Evolutionary conservation across 2,329 filamentous ascomycete genomes (phyloP), one percentile per base, ranked within the genome.

Genomic region (Penicillium sclerotigenum): DNA sequence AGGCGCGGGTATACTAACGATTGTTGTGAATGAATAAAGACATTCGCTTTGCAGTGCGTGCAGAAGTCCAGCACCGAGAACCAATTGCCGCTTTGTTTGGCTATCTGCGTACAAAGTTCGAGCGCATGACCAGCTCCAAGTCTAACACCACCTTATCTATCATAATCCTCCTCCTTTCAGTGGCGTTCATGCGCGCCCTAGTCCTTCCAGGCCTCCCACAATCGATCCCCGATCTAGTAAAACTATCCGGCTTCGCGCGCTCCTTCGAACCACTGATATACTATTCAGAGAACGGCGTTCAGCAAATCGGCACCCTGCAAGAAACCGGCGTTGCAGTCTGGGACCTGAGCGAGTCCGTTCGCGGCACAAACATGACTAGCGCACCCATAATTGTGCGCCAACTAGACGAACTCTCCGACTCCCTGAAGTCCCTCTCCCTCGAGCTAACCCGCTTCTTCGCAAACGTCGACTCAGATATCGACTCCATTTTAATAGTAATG

Each of bases 231-330:
- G 92, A 97, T 70, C 81, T 97, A 16, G 88, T 96, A 70, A 96
- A 96, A 72, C 88, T 97, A 24, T 92, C 92, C 4, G 87, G 88
- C 49, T 84, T 97, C 62, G 92, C 92, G 47, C 90, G 90, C 66
- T 91, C 91, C 10, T 96, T 97, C 68, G 93, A 97, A 72, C 93
- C 93, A 6, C 82, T 97, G 42, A 95, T 97, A 59, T 94, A 94
- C 77, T 96, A 95, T 71, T 96, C 91, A 0, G 91, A 97, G 68
- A 89, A 92, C 69, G 91, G 91, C 9, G 87, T 91, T 41, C 83
- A 87, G 36, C 91, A 96, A 69, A 91, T 96, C 38, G 87, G 88
- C 56, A 90, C 95, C 61, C 79, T 97, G 47, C 91, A 96, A 73
- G 91, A 94, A 52, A 96, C 92, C 0, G 90, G 91, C 41, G 87